Evolutionary conservation across 2,329 filamentous ascomycete species (phyloP), one percentile per base, ranked within the genome.

Genomic region (Tolypocladium amazonense): DNA sequence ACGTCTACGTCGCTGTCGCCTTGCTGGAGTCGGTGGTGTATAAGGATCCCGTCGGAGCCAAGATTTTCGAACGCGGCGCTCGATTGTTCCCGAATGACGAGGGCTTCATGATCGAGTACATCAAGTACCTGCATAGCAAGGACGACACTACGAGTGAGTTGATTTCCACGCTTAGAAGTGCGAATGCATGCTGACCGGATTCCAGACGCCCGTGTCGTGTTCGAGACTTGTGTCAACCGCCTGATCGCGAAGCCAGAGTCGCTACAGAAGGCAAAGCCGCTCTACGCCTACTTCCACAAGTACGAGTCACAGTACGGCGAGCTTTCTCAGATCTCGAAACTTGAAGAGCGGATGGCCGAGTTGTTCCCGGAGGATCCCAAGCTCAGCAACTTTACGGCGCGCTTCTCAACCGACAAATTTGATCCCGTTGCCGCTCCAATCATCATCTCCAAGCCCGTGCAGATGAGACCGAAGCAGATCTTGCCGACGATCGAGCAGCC

Each of bases 241-340:
- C 82, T 97, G 52, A 84, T 88, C 9, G 82, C 88, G 30, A 94
- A 92, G 65, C 85, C 89, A 0, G 89, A 92, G 65, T 84, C 85
- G 14, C 76, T 88, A 0, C 75, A 81, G 59, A 94, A 92, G 69
- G 86, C 92, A 11, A 95, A 94, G 71, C 84, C 89, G 0, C 83
- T 99, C 0, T 96, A 96, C 68, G 80, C 86, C 2, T 97, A 93
- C 75, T 93, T 99, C 72, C 93, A 99, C 75, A 88, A 92, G 66
- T 96, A 96, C 71, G 94, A 99, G 76, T 92, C 92, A 14, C 87
- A 92, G 64, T 99, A 92, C 68, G 94, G 95, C 59, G 94, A 99
- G 71, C 81, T 97, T 6, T 85, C 89, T 7, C 92, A 97, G 67
- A 91, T 99, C 58, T 85, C 87, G 64, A 94, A 95, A 71, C 80